Base-by-base conservation (phyloP, 2,329 filamentous ascomycete species). In the Colletotrichum gloeosporioides region DNA sequence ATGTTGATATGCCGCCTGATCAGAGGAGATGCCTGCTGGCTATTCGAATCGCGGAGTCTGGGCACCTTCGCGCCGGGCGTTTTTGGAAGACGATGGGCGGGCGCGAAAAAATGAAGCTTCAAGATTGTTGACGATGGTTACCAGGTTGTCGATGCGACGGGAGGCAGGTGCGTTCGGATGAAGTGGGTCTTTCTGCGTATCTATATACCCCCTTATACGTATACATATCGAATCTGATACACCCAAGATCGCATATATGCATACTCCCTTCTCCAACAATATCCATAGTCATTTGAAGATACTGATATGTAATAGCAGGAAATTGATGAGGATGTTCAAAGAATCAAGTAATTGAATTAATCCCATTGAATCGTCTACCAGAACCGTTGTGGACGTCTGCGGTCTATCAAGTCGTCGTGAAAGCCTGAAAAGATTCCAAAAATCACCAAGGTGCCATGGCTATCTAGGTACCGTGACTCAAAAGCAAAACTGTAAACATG, bases 291-390 rank as follows among this genome's bases (percentile, higher is more conserved):
- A 4, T 49, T n/a, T 0, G 39, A 49, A 49, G 0, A 4, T 0
- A 49, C 39, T 49, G 39, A n/a, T n/a, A 49, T 0, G n/a, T n/a
- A n/a, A 49, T 0, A 49, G 18, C 3, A 0, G 6, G 0, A 4
- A 4, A 12, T n/a, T 49, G 9, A n/a, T 49, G 6, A 12, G 39
- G 5, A 49, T 7, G 5, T 49, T 49, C 0, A n/a, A 0, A 49
- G 39, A n/a, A n/a, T 49, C 0, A 12, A 22, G 0, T 0, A n/a
- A 44, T n/a, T 9, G 5, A 12, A n/a, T 6, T 4, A 49, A 49
- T 12, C 0, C 5, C 9, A 49, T 0, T n/a, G 0, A n/a, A 0
- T 10, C 39, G 1, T 49, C 9, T 7, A 8, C n/a, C 4, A 8
- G 10, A 13, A 1, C 0, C 0, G 18, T 49, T 4, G 44, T 22